Evolutionary conservation across 1,139 yeast genomes (phyloP), one percentile per base, ranked within the genome.

Genomic region (Hansenula lynferdii): DNA sequence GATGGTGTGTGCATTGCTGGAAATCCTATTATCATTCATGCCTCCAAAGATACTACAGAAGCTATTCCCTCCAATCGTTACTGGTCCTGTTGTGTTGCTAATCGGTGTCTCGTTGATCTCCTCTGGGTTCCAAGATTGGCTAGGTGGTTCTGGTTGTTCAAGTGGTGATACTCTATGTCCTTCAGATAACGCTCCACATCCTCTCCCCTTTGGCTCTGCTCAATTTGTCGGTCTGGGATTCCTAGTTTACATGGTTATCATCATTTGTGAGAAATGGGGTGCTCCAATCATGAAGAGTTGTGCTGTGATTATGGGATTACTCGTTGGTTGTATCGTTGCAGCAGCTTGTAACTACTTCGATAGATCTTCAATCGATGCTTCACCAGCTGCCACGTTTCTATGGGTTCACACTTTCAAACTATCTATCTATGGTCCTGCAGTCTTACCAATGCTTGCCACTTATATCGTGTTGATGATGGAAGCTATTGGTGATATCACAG

Each of bases 271-370:
- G 60, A 77, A 77, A 56, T 87, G 83, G 70, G 97, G 97, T 28
- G 78, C 96, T 14, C 97, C 96, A 41, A 84, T 87, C 51, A 84
- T 87, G 94, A 85, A 84, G 58, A 83, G 95, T 10, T 85, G 95
- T 70, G 94, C 96, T 1, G 95, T 89, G 37, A 85, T 87, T 48
- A 66, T 82, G 33, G 96, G 96, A 31, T 70, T 87, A 44, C 64
- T 87, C 33, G 80, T 86, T 31, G 96, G 96, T 31, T 86, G 96
- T 67, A 85, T 89, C 42, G 94, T 87, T 40, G 95, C 94, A 29
- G 95, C 94, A 38, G 96, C 92, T n/a, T 75, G 85, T 60, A 92
- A 92, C 22, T 89, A 89, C 64, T 87, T 87, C 58, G 72, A 74
- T 44, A 65, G 70, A 39, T 57, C 68, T 2, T 57, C 65, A 22